Percentiles rank a stretch among this genome's conserved stretches.
These are phyloP conservation scores for Hygrophoropsis aurantiaca DNA, from an alignment of 768 basidiomycete genomes.

Conservation along the genomic window DNA sequence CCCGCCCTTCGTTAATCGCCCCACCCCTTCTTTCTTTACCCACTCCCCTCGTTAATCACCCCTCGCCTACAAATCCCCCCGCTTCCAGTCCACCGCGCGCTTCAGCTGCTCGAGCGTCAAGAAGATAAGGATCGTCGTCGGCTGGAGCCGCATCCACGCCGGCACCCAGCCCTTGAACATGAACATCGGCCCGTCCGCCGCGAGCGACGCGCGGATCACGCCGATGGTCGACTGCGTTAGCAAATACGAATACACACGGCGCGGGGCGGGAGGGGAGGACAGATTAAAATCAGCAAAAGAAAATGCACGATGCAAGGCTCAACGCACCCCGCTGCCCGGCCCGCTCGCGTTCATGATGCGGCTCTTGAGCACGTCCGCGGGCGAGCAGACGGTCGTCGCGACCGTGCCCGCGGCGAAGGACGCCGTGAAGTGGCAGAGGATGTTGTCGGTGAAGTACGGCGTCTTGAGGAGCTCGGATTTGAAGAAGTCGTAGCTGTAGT, in stretches of 20 bases:
- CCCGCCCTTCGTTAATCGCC: too few relatives aligned
- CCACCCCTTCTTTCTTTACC: too few relatives aligned
- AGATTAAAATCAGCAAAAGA: neutral
- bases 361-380: constrained; percentile 86
- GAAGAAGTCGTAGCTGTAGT: constrained; percentile 82
- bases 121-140: constrained; percentile 87
- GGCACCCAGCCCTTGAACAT: constrained; percentile 94
- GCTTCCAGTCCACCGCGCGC: constrained; percentile 63
- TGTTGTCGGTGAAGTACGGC: constrained; percentile 76
- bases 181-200: constrained; percentile 80
- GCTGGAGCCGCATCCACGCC: constrained; percentile 82
- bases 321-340: constrained; percentile 69
- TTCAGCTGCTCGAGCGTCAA: constrained; percentile 81
- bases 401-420: constrained; percentile 87
- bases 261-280: neutral
- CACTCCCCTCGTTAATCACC: too few relatives aligned
- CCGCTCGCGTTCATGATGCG: constrained; percentile 90
- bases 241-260: too few relatives aligned
- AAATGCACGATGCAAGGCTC: neutral
- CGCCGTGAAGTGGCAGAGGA: constrained; percentile 79
- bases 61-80: constrained; percentile 26
- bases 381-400: constrained; percentile 86
- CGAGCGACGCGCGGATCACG: constrained; percentile 67
- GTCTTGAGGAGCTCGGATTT: constrained; percentile 79
- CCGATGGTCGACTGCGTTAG: constrained; percentile 65